Conservation (phyloP, 768 basidiomycete genomes). For the Megacollybia marginata region DNA sequence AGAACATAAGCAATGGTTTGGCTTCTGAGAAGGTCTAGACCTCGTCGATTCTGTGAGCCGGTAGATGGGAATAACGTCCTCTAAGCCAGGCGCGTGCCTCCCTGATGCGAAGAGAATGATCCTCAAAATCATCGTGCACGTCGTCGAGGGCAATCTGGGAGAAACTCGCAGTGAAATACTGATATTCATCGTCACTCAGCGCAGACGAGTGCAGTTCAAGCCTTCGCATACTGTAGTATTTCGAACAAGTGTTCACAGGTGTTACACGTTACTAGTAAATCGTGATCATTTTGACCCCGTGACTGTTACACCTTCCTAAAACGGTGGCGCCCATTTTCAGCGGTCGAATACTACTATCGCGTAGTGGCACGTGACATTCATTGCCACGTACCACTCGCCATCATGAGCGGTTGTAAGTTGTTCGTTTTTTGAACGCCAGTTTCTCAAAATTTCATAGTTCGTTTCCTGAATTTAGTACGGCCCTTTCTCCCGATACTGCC, state of each 20-base stretch:
- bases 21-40: conserved; percentile 29
- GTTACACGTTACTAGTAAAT: no score
- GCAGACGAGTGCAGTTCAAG: conserved; percentile 60
- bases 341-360: no score
- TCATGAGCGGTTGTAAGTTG: conserved; percentile 76
- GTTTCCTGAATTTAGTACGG: conserved; percentile 96
- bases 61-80: conserved; percentile 55
- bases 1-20: conserved; percentile 1
- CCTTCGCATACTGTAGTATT: no score
- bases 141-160: conserved; percentile 36
- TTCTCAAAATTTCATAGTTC: conserved; percentile 45
- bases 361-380: no score
- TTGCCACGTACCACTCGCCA: conserved; percentile 1
- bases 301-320: no score
- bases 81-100: conserved; percentile 73
- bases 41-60: conserved; percentile 46
- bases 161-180: conserved; percentile 55
- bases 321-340: no score
- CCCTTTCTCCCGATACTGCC: conserved; percentile 96
- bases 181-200: conserved; percentile 67
- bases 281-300: no score
- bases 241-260: no score
- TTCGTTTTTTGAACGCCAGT: background rate
- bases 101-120: conserved; percentile 45
- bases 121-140: conserved; percentile 44